Evolutionary conservation across 345 rosid species (phyloP).

Genomic region (Erodium maritimum): DNA sequence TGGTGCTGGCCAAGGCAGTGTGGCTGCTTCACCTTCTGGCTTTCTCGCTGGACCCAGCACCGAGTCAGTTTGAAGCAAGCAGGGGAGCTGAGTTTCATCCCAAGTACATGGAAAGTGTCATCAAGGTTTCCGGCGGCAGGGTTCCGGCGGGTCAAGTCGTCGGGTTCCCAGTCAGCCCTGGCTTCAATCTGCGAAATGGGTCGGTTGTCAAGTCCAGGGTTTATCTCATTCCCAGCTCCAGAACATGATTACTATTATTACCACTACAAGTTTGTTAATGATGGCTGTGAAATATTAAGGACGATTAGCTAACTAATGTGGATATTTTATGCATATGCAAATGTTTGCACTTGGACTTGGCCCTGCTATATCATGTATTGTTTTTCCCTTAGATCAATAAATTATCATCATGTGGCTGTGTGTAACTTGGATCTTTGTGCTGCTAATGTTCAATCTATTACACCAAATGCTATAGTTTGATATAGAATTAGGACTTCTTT

Average conservation of each 20-base stretch:
- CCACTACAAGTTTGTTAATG: too few relatives aligned
- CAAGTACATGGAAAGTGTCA: constrained; percentile 78
- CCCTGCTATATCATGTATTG: not conserved
- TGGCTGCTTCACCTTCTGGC: constrained; percentile 95
- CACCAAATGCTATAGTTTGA: too few relatives aligned
- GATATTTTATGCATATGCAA: too few relatives aligned
- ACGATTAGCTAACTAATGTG: too few relatives aligned
- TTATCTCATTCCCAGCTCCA: constrained; percentile 43
- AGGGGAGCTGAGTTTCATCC: constrained; percentile 75
- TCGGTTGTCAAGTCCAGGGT: constrained; percentile 78
- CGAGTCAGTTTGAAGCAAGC: constrained; percentile 74
- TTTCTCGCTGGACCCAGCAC: constrained; percentile 77
- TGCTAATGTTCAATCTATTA: too few relatives aligned
- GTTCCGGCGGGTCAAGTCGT: constrained; percentile 65
- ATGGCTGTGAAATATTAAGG: too few relatives aligned
- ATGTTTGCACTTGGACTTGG: not conserved
- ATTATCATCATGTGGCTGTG: too few relatives aligned
- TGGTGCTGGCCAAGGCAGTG: constrained; percentile 65
- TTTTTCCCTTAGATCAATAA: not conserved
- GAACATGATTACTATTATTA: not conserved
- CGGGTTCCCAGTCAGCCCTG: constrained; percentile 80
- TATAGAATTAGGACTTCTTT: too few relatives aligned
- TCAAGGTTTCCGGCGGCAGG: constrained; percentile 43
- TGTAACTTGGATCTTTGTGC: too few relatives aligned
- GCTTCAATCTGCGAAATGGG: constrained; percentile 74